Base-by-base conservation (phyloP, 73 alveolate genomes). In the Paraurostyla sp. region DNA sequence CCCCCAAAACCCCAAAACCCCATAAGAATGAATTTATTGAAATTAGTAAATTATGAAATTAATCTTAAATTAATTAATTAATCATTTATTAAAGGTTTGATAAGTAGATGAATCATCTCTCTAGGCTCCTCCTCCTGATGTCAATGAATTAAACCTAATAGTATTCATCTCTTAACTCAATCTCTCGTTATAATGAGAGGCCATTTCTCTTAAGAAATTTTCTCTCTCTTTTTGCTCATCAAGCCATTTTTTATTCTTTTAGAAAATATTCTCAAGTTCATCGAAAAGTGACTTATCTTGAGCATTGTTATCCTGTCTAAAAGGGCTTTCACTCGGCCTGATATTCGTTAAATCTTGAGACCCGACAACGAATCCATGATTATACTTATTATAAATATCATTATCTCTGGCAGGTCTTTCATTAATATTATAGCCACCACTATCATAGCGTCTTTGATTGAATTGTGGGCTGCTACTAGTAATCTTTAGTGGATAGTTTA, bases 151-250 rank as follows among this genome's bases (percentile, higher is more conserved):
- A 40, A 38, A 65, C 23, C 58, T 78, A 15, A 78, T 30, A 7
- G 80, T 13, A 23, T 78, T 40, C 89, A 78, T 78, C 22, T 78
- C 89, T 52, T 50, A 52, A 27, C 89, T 78, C 35, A 78, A 35
- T 54, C 78, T 51, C 59, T 78, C 62, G 59, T 78, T 78, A 43
- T 78, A 78, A 43, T 78, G 89, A 6, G 52, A 20, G 9, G 89
- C 89, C 89, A 78, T 78, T 32, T 78, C 89, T 41, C 78, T 78
- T 22, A 78, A 35, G 46, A 78, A 78, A 0, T 78, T 78, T 54
- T 78, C 89, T 35, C 89, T 27, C 29, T 78, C 89, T 27, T 36
- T 78, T 35, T 78, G 32, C 59, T 78, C 89, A 78, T 78, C 89
- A 9, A 54, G 63, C 89, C 89, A 78, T 45, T 78, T 78, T 60